Evolutionary conservation across 805 yeast genomes (phyloP), one percentile per base, ranked within the genome.

Genomic region (Ogataea methanolica): DNA sequence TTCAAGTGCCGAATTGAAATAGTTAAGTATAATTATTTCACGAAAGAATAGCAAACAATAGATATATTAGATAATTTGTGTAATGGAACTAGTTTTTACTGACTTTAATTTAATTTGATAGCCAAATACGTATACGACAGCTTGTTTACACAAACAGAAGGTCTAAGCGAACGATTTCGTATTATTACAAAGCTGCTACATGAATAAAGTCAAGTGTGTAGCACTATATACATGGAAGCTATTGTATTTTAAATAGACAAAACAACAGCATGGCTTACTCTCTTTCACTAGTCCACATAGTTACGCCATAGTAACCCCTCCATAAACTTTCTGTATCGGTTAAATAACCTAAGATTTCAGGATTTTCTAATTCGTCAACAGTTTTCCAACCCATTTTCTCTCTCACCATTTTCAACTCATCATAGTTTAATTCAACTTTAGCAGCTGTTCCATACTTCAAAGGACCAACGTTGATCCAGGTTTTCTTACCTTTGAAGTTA

Each of bases 381-480:
- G 72, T 71, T 34, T 59, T 62, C 94, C 96, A 90, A 2, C 95
- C 94, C 68, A 81, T 70, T 4, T 67, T 41, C 21, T 62, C 55
- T 34, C 91, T 68, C 15, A 87, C 58, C n/a, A 60, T 54, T 14
- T 67, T 63, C 42, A 91, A 61, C 60, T 91, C 97, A n/a, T 84
- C 83, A 14, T 78, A 70, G 36, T 82, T 82, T 31, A 89, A 68
- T 62, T 91, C 96, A 31, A 83, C 80, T 61, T 77, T 72, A 42
- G 96, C 82, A 45, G 90, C 86, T 2, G 89, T 80, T 0, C 97
- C 97, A 71, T 94, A 92, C 63, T 91, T 86, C 51, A 94, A 71
- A 0, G 99, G 99, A 0, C 99, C 99, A 14, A 82, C 73, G 61
- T 94, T 92, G 52, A 92, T 79, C 98, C 98, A 92, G 38, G 75